These are phyloP conservation scores for Spergularia bocconei DNA, from an alignment of 148 eudicot species.

Conservation along the genomic window DNA sequence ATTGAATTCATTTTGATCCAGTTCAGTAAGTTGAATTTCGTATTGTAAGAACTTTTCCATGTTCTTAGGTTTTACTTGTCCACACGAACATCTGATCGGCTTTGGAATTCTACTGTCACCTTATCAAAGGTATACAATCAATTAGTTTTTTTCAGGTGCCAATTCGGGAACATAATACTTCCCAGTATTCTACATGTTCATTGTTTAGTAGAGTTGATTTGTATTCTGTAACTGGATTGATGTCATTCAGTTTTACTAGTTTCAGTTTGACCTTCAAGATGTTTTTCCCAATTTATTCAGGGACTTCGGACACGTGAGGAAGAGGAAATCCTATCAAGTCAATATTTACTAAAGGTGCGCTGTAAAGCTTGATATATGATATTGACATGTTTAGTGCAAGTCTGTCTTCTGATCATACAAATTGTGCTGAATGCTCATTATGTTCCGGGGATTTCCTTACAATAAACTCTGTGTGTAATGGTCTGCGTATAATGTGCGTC, in stretches of 20 bases:
- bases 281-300: conserved; percentile 38
- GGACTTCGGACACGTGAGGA: conserved; percentile 87
- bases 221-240: background rate
- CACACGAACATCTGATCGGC: conserved; percentile 73
- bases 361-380: conserved; percentile 1
- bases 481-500: background rate
- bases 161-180: background rate
- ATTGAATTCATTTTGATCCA: background rate
- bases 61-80: conserved; percentile 79
- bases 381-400: background rate
- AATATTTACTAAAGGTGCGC: conserved; percentile 66
- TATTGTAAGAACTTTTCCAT: background rate
- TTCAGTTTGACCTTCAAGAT: background rate
- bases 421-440: background rate
- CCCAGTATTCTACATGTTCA: background rate
- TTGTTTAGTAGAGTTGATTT: conserved; percentile 1
- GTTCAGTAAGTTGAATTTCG: background rate
- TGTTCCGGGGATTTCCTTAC: background rate
- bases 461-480: background rate
- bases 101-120: conserved; percentile 66
- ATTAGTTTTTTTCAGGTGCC: background rate
- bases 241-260: conserved; percentile 4
- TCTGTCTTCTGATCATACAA: background rate
- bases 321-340: conserved; percentile 90
- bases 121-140: conserved; percentile 62